Conservation (phyloP, 1,139 yeast genomes). For the Maudiozyma humilis region DNA sequence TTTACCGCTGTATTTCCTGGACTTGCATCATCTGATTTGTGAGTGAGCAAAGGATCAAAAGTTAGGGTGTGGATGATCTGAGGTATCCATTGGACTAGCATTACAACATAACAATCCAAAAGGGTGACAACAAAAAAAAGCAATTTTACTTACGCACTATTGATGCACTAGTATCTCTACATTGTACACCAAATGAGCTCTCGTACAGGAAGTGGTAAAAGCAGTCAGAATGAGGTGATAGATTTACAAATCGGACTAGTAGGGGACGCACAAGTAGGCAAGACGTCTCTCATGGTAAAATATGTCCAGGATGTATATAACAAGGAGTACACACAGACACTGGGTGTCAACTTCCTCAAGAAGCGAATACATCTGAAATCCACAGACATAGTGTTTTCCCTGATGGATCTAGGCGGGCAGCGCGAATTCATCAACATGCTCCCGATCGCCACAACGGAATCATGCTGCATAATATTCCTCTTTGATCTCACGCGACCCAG, state of each 20-base stretch:
- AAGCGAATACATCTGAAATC: slow-evolving; percentile 77
- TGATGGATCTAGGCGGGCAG: slow-evolving; percentile 97
- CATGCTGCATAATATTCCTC: slow-evolving; percentile 86
- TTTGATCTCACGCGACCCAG: slow-evolving; percentile 86
- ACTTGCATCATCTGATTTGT: too few relatives aligned
- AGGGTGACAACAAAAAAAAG: too few relatives aligned
- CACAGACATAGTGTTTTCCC: slow-evolving; percentile 83
- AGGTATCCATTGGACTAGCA: too few relatives aligned
- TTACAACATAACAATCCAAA: too few relatives aligned
- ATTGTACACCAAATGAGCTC: background rate
- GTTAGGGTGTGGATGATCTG: too few relatives aligned
- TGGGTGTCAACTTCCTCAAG: slow-evolving; percentile 94
- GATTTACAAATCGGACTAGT: slow-evolving; percentile 86
- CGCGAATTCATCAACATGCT: slow-evolving; percentile 92
- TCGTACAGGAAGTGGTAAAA: background rate
- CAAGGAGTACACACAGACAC: slow-evolving; percentile 83
- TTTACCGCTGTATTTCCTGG: too few relatives aligned
- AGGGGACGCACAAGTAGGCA: slow-evolving; percentile 95
- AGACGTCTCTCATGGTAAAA: slow-evolving; percentile 92
- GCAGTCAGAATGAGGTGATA: slow-evolving; percentile 36
- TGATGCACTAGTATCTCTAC: too few relatives aligned
- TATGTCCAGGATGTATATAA: slow-evolving; percentile 92
- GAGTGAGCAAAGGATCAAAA: too few relatives aligned
- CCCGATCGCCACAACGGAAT: slow-evolving; percentile 86
- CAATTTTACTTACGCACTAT: too few relatives aligned